Percentiles rank a stretch among this genome's conserved stretches.
Evolutionary conservation across 495 filamentous ascomycete species (phyloP).

Genomic region (Trichoderma virens): DNA sequence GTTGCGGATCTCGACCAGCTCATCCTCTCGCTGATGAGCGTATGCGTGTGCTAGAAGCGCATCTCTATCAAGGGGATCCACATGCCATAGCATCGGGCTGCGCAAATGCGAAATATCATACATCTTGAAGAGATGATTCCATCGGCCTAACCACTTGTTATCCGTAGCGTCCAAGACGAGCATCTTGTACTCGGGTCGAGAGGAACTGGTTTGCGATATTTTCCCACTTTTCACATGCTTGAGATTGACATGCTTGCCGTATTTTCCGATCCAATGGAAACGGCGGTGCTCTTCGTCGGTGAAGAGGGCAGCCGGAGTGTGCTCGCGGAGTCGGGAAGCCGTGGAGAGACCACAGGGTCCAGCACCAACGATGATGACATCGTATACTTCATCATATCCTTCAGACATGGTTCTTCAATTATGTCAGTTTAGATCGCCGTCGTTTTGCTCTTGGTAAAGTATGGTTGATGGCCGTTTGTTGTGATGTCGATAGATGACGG

Average conservation of each 20-base stretch:
- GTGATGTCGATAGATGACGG: no score
- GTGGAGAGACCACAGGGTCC: slow-evolving; percentile 56
- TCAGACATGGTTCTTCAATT: neutral
- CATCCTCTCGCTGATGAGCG: slow-evolving; percentile 37
- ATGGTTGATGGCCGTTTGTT: no score
- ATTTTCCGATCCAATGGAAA: slow-evolving; percentile 56
- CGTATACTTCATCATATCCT: slow-evolving; percentile 29
- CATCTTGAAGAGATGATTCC: slow-evolving; percentile 47
- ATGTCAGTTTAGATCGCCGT: no score
- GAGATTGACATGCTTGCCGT: slow-evolving; percentile 28
- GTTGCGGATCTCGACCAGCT: slow-evolving; percentile 49
- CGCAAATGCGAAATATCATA: slow-evolving; percentile 53
- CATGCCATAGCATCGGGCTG: slow-evolving; percentile 62
- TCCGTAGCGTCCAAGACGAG: slow-evolving; percentile 47
- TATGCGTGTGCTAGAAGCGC: slow-evolving; percentile 53
- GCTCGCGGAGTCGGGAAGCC: slow-evolving; percentile 51
- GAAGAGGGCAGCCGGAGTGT: slow-evolving; percentile 55
- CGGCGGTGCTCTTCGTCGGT: slow-evolving; percentile 59
- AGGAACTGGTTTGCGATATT: neutral
- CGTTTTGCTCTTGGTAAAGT: no score
- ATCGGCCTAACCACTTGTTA: slow-evolving; percentile 47
- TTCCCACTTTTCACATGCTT: slow-evolving; percentile 20
- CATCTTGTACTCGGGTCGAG: slow-evolving; percentile 24
- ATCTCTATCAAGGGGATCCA: slow-evolving; percentile 57
- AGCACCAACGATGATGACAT: slow-evolving; percentile 55